Evolutionary conservation across 176 grass and related monocot species (phyloP).

Genomic region (Tillandsia leiboldiana): DNA sequence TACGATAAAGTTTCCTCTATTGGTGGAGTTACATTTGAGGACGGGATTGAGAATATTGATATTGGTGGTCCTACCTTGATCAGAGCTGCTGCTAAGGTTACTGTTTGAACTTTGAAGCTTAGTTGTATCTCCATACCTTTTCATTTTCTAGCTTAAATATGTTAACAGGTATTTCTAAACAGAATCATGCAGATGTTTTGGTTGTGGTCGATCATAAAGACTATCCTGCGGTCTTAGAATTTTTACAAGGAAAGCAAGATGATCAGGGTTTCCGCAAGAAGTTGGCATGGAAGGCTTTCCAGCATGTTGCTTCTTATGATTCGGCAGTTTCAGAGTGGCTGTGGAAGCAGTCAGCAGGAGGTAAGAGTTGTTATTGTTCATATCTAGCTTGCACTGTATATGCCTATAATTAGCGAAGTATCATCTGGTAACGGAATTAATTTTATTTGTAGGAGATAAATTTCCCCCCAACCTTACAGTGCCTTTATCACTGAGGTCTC

Average conservation of each 20-base stretch:
- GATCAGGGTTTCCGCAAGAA: slow-evolving; percentile 53
- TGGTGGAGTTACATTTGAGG: slow-evolving; percentile 65
- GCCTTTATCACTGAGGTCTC: slow-evolving; percentile 47
- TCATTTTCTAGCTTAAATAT: background rate
- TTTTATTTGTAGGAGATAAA: slow-evolving; percentile 39
- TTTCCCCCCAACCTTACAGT: slow-evolving; percentile 79
- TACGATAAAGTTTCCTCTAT: slow-evolving; percentile 79
- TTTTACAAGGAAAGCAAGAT: slow-evolving; percentile 30
- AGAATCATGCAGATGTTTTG: slow-evolving; percentile 29
- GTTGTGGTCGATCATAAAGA: slow-evolving; percentile 26
- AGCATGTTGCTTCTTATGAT: slow-evolving; percentile 78
- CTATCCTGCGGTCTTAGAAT: slow-evolving; percentile 23
- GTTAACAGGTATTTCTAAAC: background rate
- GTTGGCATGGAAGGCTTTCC: slow-evolving; percentile 85
- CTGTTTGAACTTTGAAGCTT: background rate
- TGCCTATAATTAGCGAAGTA: background rate
- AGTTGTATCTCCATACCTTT: background rate
- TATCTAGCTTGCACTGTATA: background rate
- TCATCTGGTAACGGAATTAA: background rate
- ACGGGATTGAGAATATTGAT: slow-evolving; percentile 93
- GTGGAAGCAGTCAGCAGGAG: slow-evolving; percentile 60
- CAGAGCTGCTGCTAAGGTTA: slow-evolving; percentile 82
- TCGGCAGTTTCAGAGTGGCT: slow-evolving; percentile 77
- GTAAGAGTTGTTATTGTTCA: slow-evolving; percentile 15
- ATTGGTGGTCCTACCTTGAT: slow-evolving; percentile 94